These are phyloP conservation scores for Pelargonium citronellum DNA, from an alignment of 441 rosid genomes.

Conservation along the genomic window DNA sequence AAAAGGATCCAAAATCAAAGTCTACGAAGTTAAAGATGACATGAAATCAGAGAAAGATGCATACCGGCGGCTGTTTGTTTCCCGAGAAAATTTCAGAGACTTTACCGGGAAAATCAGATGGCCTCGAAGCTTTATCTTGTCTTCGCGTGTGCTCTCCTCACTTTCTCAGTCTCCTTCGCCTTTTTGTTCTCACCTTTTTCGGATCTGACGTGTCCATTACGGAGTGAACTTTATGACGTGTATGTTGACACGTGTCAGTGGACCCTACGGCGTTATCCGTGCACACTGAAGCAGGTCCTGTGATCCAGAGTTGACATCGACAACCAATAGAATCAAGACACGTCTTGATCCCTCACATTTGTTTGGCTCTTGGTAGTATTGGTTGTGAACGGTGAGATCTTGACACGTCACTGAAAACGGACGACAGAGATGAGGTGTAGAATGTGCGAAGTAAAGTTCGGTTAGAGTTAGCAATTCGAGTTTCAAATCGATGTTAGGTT, in stretches of 20 bases:
- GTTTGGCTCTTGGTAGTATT: too few species aligned
- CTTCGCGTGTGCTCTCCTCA: background rate
- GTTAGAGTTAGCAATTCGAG: too few species aligned
- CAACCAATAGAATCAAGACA: too few species aligned
- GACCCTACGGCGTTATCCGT: slow-evolving; percentile 5
- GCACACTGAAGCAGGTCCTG: background rate
- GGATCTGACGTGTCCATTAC: background rate
- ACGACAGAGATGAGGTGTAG: too few species aligned
- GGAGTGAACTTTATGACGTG: background rate
- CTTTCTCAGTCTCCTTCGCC: background rate
- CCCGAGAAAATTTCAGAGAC: slow-evolving; percentile 1
- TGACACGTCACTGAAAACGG: too few species aligned
- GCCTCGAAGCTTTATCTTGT: slow-evolving; percentile 7
- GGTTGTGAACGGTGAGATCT: too few species aligned
- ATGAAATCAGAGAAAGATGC: background rate
- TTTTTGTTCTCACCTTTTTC: background rate
- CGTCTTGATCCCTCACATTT: too few species aligned
- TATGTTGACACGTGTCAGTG: background rate
- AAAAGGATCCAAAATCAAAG: background rate
- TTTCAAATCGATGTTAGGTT: too few species aligned
- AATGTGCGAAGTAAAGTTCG: too few species aligned
- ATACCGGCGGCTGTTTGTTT: slow-evolving; percentile 6
- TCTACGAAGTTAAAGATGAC: background rate
- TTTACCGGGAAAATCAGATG: background rate
- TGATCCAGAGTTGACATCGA: background rate